Evolutionary conservation across 2,329 filamentous ascomycete genomes (phyloP), one percentile per base, ranked within the genome.

Genomic region (Fusarium nodosum): DNA sequence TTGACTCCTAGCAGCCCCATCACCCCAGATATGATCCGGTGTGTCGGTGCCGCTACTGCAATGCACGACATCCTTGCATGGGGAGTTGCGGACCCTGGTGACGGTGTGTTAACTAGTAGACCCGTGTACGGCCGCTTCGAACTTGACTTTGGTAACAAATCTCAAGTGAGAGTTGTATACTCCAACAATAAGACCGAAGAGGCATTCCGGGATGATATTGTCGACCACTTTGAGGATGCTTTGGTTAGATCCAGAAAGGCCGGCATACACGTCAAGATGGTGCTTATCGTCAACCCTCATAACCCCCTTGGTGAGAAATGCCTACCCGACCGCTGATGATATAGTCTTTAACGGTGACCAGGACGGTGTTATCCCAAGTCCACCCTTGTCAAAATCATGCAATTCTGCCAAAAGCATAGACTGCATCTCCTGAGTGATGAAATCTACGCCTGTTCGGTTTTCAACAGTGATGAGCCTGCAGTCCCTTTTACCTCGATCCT

Each of bases 361-460:
- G 77, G 79, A 4, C 72, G 73, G 60, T 85, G 83, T 70, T 86
- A 86, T 62, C 76, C 82, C 2, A 75, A 75, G n/a, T 74, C 78
- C 8, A 80, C 80, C 0, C 70, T 87, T 5, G 61, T 82, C 1
- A 77, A 75, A 9, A 74, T 86, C 24, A 81, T 88, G 79, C 69
- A 73, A 4, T 80, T 88, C 55, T 88, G 86, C 66, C 77, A 85
- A 54, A 79, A 78, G 41, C 79, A 87, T 63, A 68, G 75, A 5
- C 76, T 89, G 6, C 86, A 89, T 62, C 77, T 88, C 46, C 81
- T 89, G 68, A 84, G 83, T 64, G 87, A 89, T 72, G 87, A 89
- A 71, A 84, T 89, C 39, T 89, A 88, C 69, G 87, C 83, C 12
- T 77, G 84, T 38, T 86, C 84, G 2, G 79, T 84, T 1, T 88